Evolutionary conservation across 129 eudicot genomes (phyloP).

Genomic region (Centella asiatica): DNA sequence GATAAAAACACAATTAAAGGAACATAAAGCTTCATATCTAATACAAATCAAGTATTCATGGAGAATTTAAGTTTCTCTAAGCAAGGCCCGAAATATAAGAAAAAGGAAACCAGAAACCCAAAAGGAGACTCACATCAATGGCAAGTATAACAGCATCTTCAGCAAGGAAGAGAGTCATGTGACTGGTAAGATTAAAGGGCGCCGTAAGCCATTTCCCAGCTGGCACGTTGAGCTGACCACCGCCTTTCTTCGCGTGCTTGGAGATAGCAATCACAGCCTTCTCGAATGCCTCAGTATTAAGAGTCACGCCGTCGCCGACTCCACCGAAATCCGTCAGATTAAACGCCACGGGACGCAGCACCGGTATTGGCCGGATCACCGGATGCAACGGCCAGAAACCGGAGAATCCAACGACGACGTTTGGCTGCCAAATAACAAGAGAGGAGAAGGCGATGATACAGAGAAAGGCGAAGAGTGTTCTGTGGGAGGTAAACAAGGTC

Average conservation of each 20-base stretch:
- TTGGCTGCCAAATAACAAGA: constrained; percentile 63
- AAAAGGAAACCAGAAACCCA: not conserved
- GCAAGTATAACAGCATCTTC: constrained; percentile 85
- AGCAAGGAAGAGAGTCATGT: constrained; percentile 84
- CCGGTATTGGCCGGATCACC: constrained; percentile 26
- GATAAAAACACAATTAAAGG: no score
- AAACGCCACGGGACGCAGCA: constrained; percentile 54
- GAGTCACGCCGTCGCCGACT: constrained; percentile 72
- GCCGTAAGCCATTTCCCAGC: constrained; percentile 88
- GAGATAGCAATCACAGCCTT: constrained; percentile 58
- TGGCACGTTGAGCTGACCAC: constrained; percentile 86
- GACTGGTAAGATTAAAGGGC: constrained; percentile 90
- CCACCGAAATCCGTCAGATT: constrained; percentile 80
- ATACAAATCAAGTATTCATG: no score
- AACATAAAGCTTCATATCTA: no score
- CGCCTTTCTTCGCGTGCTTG: constrained; percentile 60
- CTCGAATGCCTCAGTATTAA: constrained; percentile 73
- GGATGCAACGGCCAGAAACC: constrained; percentile 24
- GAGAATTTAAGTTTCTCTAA: no score
- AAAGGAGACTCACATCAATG: constrained; percentile 56
- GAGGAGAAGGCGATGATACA: constrained; percentile 50
- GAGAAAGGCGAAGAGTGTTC: constrained; percentile 45
- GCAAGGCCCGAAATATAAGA: not conserved
- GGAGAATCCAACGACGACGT: constrained; percentile 31
- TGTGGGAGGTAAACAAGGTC: constrained; percentile 34